These are phyloP conservation scores for Moelleriella libera DNA, from an alignment of 2,329 filamentous ascomycete genomes.

Conservation along the genomic window DNA sequence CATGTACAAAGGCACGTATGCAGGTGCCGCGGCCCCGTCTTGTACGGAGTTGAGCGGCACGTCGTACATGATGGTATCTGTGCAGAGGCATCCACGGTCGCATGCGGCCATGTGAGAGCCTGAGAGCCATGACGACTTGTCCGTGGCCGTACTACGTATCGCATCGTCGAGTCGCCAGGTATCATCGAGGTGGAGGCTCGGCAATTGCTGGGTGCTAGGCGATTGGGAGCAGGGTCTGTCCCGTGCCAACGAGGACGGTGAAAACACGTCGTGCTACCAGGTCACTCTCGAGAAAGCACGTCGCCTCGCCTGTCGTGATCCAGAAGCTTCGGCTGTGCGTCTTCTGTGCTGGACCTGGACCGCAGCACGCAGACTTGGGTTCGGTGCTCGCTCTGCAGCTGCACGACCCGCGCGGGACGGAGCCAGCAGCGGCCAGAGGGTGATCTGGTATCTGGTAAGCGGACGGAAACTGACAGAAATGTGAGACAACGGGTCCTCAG, in stretches of 20 bases:
- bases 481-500: neutral
- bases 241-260: neutral
- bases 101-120: neutral
- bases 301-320: neutral
- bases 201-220: neutral
- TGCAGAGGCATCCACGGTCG: neutral
- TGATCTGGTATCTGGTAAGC: neutral
- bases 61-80: neutral
- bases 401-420: too few relatives aligned
- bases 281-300: neutral
- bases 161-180: neutral
- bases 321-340: neutral
- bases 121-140: neutral
- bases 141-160: too few relatives aligned
- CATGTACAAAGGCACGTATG: too few relatives aligned
- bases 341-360: too few relatives aligned
- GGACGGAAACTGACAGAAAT: neutral
- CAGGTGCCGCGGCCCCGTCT: neutral
- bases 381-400: too few relatives aligned
- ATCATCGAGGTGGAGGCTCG: neutral
- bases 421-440: too few relatives aligned
- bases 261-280: neutral
- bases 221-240: neutral
- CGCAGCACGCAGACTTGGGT: too few relatives aligned
- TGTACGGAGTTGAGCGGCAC: neutral